A percentile compares a stretch with the other conserved stretches of the same genome.
Conservation (phyloP, 768 basidiomycete species). For the Tulasnella sp. region DNA sequence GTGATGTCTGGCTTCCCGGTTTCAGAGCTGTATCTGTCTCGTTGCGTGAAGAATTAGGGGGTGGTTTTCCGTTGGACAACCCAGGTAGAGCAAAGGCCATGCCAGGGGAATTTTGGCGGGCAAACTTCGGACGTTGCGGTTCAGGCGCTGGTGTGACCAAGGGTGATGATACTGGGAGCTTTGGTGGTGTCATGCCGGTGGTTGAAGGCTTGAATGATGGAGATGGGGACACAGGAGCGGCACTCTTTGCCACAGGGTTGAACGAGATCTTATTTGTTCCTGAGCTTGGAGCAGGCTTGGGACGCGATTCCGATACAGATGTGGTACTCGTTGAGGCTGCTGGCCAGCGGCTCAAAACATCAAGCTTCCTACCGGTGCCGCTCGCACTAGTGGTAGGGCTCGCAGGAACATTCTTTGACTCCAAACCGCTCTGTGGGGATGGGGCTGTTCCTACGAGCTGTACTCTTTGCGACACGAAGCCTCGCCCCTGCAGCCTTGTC, state of each 20-base stretch:
- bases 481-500: conserved; percentile 71
- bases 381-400: background rate
- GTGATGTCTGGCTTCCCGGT: background rate
- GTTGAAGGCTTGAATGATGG: background rate
- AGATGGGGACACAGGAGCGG: background rate
- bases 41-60: background rate
- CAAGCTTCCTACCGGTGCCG: conserved; percentile 27
- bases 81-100: background rate
- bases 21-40: background rate
- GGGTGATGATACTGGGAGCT: background rate
- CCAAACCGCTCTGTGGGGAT: background rate
- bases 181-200: background rate
- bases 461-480: conserved; percentile 77
- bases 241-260: conserved; percentile 16
- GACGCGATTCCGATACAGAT: conserved; percentile 24
- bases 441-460: conserved; percentile 41
- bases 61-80: background rate
- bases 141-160: background rate
- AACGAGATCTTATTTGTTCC: background rate
- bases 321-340: background rate
- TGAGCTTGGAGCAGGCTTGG: conserved; percentile 29
- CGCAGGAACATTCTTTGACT: background rate
- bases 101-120: background rate
- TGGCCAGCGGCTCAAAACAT: conserved; percentile 67
- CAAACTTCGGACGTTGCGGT: background rate